A percentile compares a stretch with the other conserved stretches of the same genome.
These are phyloP conservation scores for Podaxis rugospora DNA, from an alignment of 768 basidiomycete species.

Conservation along the genomic window DNA sequence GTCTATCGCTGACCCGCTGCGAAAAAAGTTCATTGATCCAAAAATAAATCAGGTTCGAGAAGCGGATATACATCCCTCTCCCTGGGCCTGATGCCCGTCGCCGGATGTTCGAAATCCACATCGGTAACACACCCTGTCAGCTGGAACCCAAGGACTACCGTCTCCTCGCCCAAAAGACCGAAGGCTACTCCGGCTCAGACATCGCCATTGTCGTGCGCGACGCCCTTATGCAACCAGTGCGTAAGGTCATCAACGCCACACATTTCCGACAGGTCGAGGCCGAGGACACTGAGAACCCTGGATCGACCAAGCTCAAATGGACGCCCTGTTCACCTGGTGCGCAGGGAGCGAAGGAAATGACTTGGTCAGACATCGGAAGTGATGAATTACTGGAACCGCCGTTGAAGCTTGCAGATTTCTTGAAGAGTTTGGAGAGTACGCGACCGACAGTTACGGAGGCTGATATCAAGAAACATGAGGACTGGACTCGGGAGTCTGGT, in stretches of 20 bases:
- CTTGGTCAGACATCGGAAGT: slow-evolving; percentile 83
- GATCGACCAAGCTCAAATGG: slow-evolving; percentile 49
- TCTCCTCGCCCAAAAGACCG: slow-evolving; percentile 77
- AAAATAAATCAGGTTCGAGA: slow-evolving; percentile 69
- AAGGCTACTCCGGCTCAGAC: slow-evolving; percentile 94
- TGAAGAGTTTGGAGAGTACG: slow-evolving; percentile 72
- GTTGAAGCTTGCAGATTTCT: slow-evolving; percentile 72
- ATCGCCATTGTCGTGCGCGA: slow-evolving; percentile 93
- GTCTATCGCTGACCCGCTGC: slow-evolving; percentile 14
- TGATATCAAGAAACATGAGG: slow-evolving; percentile 80
- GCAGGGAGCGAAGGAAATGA: slow-evolving; percentile 75
- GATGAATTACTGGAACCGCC: slow-evolving; percentile 91
- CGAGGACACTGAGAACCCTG: slow-evolving; percentile 20
- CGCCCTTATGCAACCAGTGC: slow-evolving; percentile 97
- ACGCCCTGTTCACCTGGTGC: slow-evolving; percentile 98
- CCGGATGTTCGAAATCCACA: slow-evolving; percentile 96
- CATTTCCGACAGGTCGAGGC: slow-evolving; percentile 72
- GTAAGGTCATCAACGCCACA: slow-evolving; percentile 92
- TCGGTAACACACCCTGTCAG: slow-evolving; percentile 89
- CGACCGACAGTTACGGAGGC: slow-evolving; percentile 85
- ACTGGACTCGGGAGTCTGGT: slow-evolving; percentile 87
- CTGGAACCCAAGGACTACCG: slow-evolving; percentile 77
- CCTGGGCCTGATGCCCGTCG: slow-evolving; percentile 89
- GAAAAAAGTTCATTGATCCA: not conserved
- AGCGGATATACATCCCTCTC: slow-evolving; percentile 96